A percentile compares a stretch with the other conserved stretches of the same genome.
Conservation (phyloP, 2,329 filamentous ascomycete species). For the Alternaria metachromatica region DNA sequence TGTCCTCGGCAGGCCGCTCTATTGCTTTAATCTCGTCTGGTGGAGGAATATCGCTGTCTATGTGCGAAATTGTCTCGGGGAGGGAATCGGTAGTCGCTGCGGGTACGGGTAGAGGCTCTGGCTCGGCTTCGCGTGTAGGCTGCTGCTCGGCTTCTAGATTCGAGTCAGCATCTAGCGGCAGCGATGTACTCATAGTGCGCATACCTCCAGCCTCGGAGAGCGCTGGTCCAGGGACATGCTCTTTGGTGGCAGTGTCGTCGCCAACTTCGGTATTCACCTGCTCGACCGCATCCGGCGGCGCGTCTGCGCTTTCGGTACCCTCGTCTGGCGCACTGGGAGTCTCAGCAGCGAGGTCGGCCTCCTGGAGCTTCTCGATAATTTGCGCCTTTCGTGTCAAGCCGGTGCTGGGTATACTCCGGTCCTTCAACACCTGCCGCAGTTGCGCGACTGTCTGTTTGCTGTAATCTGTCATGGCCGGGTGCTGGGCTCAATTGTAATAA, state of each 20-base stretch:
- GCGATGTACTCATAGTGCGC: neutral
- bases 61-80: constrained; percentile 30
- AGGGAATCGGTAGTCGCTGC: constrained; percentile 23
- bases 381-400: constrained; percentile 57
- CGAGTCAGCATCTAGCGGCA: neutral
- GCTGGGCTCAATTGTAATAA: neutral
- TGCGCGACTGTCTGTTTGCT: constrained; percentile 56
- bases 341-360: constrained; percentile 23
- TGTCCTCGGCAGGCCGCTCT: constrained; percentile 22
- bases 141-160: constrained; percentile 16
- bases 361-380: constrained; percentile 55
- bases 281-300: constrained; percentile 7
- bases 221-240: constrained; percentile 17
- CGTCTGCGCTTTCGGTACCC: constrained; percentile 8
- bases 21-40: constrained; percentile 20
- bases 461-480: constrained; percentile 50
- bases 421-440: constrained; percentile 55
- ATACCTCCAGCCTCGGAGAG: constrained; percentile 34
- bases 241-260: neutral
- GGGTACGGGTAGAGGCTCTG: constrained; percentile 12
- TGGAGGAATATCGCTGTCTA: constrained; percentile 26
- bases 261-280: constrained; percentile 11
- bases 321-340: neutral
- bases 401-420: constrained; percentile 54
- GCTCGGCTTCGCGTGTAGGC: constrained; percentile 5